Conservation (phyloP, 1,284 basidiomycete genomes). For the Puccinia polysora region DNA sequence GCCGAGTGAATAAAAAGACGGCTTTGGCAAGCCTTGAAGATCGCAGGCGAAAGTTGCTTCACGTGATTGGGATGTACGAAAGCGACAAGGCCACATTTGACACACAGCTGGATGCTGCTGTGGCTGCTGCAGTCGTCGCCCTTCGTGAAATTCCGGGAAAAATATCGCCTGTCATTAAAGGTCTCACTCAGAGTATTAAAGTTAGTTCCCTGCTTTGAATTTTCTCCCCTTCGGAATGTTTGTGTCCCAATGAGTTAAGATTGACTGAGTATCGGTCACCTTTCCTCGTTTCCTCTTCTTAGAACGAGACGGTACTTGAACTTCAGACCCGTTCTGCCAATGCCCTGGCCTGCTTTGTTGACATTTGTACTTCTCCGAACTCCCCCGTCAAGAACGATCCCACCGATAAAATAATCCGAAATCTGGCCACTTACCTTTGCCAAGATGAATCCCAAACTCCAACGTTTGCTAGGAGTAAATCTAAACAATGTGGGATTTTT, state of each 20-base stretch:
- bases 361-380: slow-evolving; percentile 70
- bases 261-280: not conserved
- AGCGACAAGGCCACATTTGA: slow-evolving; percentile 83
- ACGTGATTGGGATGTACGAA: slow-evolving; percentile 75
- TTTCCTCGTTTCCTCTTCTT: slow-evolving; percentile 12
- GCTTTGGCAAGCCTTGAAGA: slow-evolving; percentile 68
- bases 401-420: slow-evolving; percentile 93
- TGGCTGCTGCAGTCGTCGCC: slow-evolving; percentile 84
- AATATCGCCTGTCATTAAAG: slow-evolving; percentile 92
- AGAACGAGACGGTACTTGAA: slow-evolving; percentile 85
- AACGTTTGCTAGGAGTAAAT: slow-evolving; percentile 69
- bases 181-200: slow-evolving; percentile 97
- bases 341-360: slow-evolving; percentile 80
- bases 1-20: slow-evolving; percentile 67
- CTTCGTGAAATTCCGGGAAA: slow-evolving; percentile 79
- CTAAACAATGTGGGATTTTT: slow-evolving; percentile 67
- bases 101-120: slow-evolving; percentile 76
- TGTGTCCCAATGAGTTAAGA: not conserved
- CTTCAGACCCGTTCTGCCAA: slow-evolving; percentile 84
- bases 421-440: slow-evolving; percentile 93
- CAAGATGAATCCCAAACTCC: slow-evolving; percentile 84
- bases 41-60: slow-evolving; percentile 66
- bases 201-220: slow-evolving; percentile 55
- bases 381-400: slow-evolving; percentile 59
- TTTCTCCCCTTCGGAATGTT: not conserved